Evolutionary conservation across 1,139 yeast genomes (phyloP), one percentile per base, ranked within the genome.

Genomic region (Blastobotrys elegans): DNA sequence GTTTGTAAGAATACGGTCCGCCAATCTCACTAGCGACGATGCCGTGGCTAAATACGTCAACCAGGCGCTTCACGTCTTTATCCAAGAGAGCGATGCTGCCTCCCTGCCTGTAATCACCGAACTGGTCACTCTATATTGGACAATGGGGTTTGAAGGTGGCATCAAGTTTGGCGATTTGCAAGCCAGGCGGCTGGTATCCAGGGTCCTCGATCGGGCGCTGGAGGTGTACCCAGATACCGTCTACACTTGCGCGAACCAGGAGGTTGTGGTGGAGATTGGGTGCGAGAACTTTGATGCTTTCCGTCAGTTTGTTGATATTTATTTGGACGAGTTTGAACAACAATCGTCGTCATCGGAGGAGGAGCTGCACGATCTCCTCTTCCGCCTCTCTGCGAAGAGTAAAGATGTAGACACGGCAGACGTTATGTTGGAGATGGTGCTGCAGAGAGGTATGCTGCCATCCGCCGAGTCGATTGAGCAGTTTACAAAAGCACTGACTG

Each of bases 391-490:
- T 2, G 57, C 65, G 4, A 50, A 53, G 26, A 54, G 62, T 26
- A 67, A 67, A 17, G 42, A 64, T 3, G 48, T 63, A 5, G 57
- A 53, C 4, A 46, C 46, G 10, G 62, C 68, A 10, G 58, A 58
- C 14, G 57, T 55, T 21, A 37, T 56, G 3, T 49, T 57, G 34
- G 44, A 54, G 13, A 42, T 44, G 16, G 42, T 53, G n/a, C 29
- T 46, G 30, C 35, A 31, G 18, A 27, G 29, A 11, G 40, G 37
- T 1, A 4, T 21, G 4, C 38, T 44, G 18, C 57, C 65, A 3
- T 55, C 61, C 8, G 55, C 57, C 14, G 52, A 50, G 14, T 52
- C 67, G 2, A 48, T 60, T 17, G 60, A 61, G 40, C 48, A 46
- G 38, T 62, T 61, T 44, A 50, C 63, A 18, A 43, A 40, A 20